Evolutionary conservation across 768 basidiomycete species (phyloP), one percentile per base, ranked within the genome.

Genomic region (Gymnopilus dilepis): DNA sequence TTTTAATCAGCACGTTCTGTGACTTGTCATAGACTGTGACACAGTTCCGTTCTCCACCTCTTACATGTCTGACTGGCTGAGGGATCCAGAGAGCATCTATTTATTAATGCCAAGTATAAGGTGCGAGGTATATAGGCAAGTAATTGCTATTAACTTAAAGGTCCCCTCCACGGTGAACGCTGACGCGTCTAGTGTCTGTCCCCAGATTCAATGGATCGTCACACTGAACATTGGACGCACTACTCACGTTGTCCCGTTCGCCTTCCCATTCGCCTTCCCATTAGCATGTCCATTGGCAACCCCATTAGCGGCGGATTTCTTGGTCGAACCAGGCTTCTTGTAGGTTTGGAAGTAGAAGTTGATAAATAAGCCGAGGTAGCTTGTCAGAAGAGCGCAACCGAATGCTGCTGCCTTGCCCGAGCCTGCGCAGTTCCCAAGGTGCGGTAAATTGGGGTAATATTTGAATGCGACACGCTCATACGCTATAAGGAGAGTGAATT

Each of bases 321-420:
- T 83, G 8, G 74, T 62, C 66, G 68, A 64, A 50, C 60, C 73
- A 33, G 89, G 84, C 72, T 87, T 88, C 79, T 87, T 87, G 80
- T 93, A 92, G 28, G 91, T 92, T 74, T 89, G 86, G 70, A 94
- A 83, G 78, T 95, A 95, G 78, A 95, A 95, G 75, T 94, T 93
- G 83, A 99, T 94, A 83, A 99, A 99, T 60, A 99, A 86, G 69
- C 88, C 85, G 56, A 99, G 87, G 78, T 98, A 99, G 70, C 86
- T 90, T 26, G 94, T 91, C 67, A 99, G 83, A 48, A 99, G 84
- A 22, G 76, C 86, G 72, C 95, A 97, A 50, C 96, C 97, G 60
- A 97, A 90, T 60, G 95, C 61, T 2, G 97, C 97, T 56, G 97
- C 93, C 15, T 78, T 77, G 76, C 97, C 94, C 19, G 91, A 89